Evolutionary conservation across 2,329 filamentous ascomycete species (phyloP).

Genomic region (Hypoxylon sp.): DNA sequence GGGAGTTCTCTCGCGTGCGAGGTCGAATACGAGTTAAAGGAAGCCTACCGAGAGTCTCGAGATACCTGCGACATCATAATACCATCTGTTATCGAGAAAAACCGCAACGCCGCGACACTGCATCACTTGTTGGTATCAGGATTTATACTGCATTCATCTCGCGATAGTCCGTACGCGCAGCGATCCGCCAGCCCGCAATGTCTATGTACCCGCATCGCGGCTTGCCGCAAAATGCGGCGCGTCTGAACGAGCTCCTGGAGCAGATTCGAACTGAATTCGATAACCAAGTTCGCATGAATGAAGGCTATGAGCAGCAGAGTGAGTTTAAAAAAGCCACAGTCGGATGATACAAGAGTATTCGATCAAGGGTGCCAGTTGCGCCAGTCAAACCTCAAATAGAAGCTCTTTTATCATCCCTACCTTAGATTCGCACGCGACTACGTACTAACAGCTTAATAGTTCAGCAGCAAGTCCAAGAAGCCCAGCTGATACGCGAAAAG

Average conservation of each 20-base stretch:
- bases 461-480: constrained; percentile 90
- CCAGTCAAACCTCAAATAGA: neutral
- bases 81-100: constrained; percentile 3
- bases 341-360: neutral
- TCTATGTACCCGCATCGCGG: constrained; percentile 94
- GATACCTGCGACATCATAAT: constrained; percentile 20
- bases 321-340: constrained; percentile 62
- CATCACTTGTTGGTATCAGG: constrained; percentile 13
- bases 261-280: constrained; percentile 94
- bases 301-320: constrained; percentile 95
- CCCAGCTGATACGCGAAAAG: constrained; percentile 93
- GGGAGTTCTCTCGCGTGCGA: constrained; percentile 29
- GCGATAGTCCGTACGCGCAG: constrained; percentile 25
- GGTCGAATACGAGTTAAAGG: constrained; percentile 18
- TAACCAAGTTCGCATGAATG: constrained; percentile 82
- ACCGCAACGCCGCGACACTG: constrained; percentile 23
- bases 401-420: constrained; percentile 29
- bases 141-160: constrained; percentile 11
- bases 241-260: constrained; percentile 92
- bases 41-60: constrained; percentile 6
- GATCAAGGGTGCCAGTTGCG: constrained; percentile 7
- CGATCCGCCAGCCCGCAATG: constrained; percentile 58
- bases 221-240: constrained; percentile 75
- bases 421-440: constrained; percentile 19
- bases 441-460: constrained; percentile 69